Conservation (phyloP, 1,284 basidiomycete genomes). For the Gymnopus androsaceus region DNA sequence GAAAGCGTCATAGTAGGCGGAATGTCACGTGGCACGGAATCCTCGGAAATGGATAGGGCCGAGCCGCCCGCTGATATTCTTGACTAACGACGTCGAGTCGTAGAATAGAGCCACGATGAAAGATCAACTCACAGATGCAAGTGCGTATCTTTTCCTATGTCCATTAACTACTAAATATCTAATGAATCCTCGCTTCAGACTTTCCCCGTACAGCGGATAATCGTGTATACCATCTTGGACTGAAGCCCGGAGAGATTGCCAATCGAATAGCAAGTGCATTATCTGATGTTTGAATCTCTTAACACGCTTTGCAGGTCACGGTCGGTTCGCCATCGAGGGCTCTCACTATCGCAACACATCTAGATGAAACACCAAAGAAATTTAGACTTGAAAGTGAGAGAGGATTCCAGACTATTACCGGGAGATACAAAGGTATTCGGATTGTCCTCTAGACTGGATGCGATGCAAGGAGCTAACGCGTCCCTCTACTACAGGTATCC, state of each 20-base stretch:
- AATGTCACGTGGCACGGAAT: no score
- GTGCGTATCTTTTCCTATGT: constrained; percentile 35
- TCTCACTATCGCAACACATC: constrained; percentile 53
- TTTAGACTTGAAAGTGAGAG: constrained; percentile 73
- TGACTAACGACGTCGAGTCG: no score
- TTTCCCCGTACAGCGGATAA: constrained; percentile 72
- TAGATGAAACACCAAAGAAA: constrained; percentile 59
- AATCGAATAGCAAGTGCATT: constrained; percentile 68
- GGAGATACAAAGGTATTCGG: constrained; percentile 65
- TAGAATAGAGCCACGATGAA: constrained; percentile 52
- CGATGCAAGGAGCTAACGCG: no score
- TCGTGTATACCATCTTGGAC: constrained; percentile 78
- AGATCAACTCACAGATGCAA: constrained; percentile 58
- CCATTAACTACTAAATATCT: no score
- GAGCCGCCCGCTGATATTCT: no score
- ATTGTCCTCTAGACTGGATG: no score
- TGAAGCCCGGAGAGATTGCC: constrained; percentile 75
- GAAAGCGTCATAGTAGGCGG: no score
- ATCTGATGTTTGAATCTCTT: neutral
- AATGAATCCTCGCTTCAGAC: no score
- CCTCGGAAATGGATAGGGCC: no score
- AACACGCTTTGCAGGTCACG: constrained; percentile 55
- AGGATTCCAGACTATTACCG: constrained; percentile 81
- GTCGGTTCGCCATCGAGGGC: constrained; percentile 78
- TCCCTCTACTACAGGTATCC: constrained; percentile 39